A percentile compares a stretch with the other conserved stretches of the same genome.
These are phyloP conservation scores for Anastatica hierochuntica DNA, from an alignment of 345 rosid genomes.

Conservation along the genomic window DNA sequence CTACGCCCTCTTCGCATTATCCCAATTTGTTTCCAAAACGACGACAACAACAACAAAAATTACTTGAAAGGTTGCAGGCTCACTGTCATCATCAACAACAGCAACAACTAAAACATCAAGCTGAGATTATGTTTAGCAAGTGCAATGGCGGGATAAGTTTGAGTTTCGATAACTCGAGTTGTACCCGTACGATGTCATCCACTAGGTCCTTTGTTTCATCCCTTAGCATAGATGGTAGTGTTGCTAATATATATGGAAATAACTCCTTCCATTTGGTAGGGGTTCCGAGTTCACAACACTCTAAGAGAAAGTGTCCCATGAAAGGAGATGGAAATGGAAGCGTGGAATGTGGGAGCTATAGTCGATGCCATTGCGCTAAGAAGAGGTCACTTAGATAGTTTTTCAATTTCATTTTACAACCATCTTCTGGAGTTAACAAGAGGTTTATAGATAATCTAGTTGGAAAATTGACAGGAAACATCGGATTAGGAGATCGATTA, in stretches of 20 bases:
- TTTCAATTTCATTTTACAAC: neutral
- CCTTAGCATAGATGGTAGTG: conserved; percentile 53
- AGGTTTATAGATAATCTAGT: neutral
- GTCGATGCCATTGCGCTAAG: conserved; percentile 68
- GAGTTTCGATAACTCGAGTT: conserved; percentile 42
- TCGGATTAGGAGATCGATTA: conserved; percentile 61
- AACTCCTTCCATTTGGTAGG: conserved; percentile 49
- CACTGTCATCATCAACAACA: conserved; percentile 45
- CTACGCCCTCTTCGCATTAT: conserved; percentile 30
- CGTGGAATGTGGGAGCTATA: conserved; percentile 38
- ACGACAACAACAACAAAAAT: conserved; percentile 22
- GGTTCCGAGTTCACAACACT: conserved; percentile 41
- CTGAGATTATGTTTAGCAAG: conserved; percentile 62
- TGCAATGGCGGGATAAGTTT: conserved; percentile 46
- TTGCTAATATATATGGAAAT: conserved; percentile 31
- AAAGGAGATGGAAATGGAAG: conserved; percentile 49
- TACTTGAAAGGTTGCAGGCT: conserved; percentile 43
- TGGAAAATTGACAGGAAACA: conserved; percentile 40
- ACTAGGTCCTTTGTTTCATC: conserved; percentile 61
- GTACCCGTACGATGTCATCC: conserved; percentile 52
- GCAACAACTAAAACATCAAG: conserved; percentile 50
- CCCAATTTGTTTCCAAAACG: conserved; percentile 39
- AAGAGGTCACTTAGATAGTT: conserved; percentile 35
- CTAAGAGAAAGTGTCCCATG: conserved; percentile 40
- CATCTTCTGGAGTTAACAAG: neutral